Evolutionary conservation across 1,284 basidiomycete species (phyloP).

Genomic region (Tilletia setariae): DNA sequence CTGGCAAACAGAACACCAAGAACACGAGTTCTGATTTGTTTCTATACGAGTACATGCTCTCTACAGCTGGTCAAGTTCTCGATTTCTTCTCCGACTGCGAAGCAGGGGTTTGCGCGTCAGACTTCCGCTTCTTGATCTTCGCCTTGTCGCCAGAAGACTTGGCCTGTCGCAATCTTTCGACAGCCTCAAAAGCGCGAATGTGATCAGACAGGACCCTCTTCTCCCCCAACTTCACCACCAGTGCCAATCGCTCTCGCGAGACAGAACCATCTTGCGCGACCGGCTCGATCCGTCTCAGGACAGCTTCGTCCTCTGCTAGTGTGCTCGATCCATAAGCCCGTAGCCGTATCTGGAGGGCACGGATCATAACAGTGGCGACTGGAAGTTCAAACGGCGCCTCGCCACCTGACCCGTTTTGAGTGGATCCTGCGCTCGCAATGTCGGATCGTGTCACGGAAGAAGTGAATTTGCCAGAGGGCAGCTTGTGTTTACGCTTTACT

Average conservation of each 20-base stretch:
- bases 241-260: slow-evolving; percentile 60
- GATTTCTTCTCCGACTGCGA: too few relatives aligned
- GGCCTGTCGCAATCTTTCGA: neutral
- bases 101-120: too few relatives aligned
- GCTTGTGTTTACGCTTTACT: slow-evolving; percentile 51
- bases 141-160: too few relatives aligned
- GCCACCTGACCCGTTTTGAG: too few relatives aligned
- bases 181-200: slow-evolving; percentile 31
- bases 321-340: slow-evolving; percentile 23
- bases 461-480: neutral
- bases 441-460: too few relatives aligned
- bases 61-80: too few relatives aligned
- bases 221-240: slow-evolving; percentile 75
- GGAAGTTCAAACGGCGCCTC: slow-evolving; percentile 9
- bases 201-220: slow-evolving; percentile 65
- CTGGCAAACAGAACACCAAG: too few relatives aligned
- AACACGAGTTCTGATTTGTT: too few relatives aligned
- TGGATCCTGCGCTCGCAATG: neutral
- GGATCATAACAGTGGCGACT: slow-evolving; percentile 28
- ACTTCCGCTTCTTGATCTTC: too few relatives aligned
- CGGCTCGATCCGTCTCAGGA: slow-evolving; percentile 40
- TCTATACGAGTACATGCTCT: too few relatives aligned
- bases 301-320: slow-evolving; percentile 61
- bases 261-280: neutral
- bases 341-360: slow-evolving; percentile 30